Percentiles rank a stretch among this genome's conserved stretches.
phyloP scores from a whole-genome alignment of 306 rosid species.

The Erythrophleum fordii region DNA sequence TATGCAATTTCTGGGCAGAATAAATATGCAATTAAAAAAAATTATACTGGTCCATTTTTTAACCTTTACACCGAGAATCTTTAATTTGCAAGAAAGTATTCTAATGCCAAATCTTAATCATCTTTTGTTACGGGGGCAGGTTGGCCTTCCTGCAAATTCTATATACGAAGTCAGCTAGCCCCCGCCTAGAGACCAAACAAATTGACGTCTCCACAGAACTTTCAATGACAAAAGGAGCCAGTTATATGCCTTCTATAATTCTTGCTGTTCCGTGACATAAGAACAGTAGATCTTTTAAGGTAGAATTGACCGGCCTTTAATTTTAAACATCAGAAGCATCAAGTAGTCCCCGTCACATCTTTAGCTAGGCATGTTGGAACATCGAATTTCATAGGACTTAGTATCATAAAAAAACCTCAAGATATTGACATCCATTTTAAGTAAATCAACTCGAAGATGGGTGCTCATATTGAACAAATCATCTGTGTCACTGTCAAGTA shows the following conservation, averaged over 20 bases:
- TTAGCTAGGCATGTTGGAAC: slow-evolving; percentile 28
- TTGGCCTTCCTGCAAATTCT: slow-evolving; percentile 28
- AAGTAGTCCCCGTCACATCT: not conserved
- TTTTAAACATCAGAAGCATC: not conserved
- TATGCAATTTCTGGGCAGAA: slow-evolving; percentile 37
- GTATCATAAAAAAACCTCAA: slow-evolving; percentile 10
- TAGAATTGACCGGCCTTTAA: slow-evolving; percentile 12
- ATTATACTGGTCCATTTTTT: not conserved
- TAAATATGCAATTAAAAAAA: slow-evolving; percentile 19
- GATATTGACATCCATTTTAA: slow-evolving; percentile 29
- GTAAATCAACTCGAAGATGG: not conserved
- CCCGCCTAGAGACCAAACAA: slow-evolving; percentile 38
- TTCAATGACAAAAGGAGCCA: slow-evolving; percentile 32
- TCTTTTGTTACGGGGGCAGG: slow-evolving; percentile 41
- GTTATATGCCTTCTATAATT: not conserved
- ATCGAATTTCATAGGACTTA: not conserved
- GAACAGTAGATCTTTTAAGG: not conserved
- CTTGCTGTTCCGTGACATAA: slow-evolving; percentile 13
- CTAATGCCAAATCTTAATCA: slow-evolving; percentile 21
- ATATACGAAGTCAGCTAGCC: slow-evolving; percentile 43
- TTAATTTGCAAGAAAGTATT: slow-evolving; percentile 14
- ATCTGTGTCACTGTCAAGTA: not conserved
- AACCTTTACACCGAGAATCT: slow-evolving; percentile 33
- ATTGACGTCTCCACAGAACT: slow-evolving; percentile 31
- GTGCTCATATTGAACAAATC: not conserved